Evolutionary conservation across 129 eudicot genomes (phyloP).

Genomic region (Mikania micrantha): DNA sequence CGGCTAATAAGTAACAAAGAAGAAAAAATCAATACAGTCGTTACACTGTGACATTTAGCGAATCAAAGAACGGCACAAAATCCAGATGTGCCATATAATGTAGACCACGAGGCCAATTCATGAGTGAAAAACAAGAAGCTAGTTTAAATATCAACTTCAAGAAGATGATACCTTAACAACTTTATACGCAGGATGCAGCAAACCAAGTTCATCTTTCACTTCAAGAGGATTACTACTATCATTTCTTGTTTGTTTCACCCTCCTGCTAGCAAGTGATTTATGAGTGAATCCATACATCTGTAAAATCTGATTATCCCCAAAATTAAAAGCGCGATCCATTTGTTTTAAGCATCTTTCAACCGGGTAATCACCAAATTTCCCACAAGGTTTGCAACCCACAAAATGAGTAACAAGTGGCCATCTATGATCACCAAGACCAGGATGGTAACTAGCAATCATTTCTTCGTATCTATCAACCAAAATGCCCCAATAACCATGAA

Average conservation of each 20-base stretch:
- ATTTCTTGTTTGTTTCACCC: slow-evolving; percentile 55
- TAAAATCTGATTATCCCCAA: slow-evolving; percentile 84
- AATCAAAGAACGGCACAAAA: slow-evolving; percentile 30
- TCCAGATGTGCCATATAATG: slow-evolving; percentile 24
- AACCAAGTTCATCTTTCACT: slow-evolving; percentile 60
- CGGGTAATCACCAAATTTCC: slow-evolving; percentile 77
- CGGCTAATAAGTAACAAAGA: slow-evolving; percentile 23
- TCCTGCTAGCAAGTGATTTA: slow-evolving; percentile 65
- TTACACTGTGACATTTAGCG: slow-evolving; percentile 22
- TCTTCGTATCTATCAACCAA: slow-evolving; percentile 85
- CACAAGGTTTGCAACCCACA: slow-evolving; percentile 97
- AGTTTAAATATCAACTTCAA: slow-evolving; percentile 26
- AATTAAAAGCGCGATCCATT: slow-evolving; percentile 84
- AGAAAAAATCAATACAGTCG: slow-evolving; percentile 16
- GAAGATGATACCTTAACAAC: slow-evolving; percentile 60
- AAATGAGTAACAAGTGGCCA: slow-evolving; percentile 98
- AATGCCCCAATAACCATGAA: slow-evolving; percentile 95
- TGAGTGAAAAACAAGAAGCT: slow-evolving; percentile 21
- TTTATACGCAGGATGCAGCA: slow-evolving; percentile 76
- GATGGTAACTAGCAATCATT: slow-evolving; percentile 65
- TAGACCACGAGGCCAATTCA: slow-evolving; percentile 22
- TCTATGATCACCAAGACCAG: slow-evolving; percentile 86
- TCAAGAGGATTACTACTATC: slow-evolving; percentile 76
- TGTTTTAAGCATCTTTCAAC: slow-evolving; percentile 94
- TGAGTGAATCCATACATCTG: slow-evolving; percentile 91